Conservation (phyloP, 495 filamentous ascomycete genomes). For the Talaromyces proteolyticus region DNA sequence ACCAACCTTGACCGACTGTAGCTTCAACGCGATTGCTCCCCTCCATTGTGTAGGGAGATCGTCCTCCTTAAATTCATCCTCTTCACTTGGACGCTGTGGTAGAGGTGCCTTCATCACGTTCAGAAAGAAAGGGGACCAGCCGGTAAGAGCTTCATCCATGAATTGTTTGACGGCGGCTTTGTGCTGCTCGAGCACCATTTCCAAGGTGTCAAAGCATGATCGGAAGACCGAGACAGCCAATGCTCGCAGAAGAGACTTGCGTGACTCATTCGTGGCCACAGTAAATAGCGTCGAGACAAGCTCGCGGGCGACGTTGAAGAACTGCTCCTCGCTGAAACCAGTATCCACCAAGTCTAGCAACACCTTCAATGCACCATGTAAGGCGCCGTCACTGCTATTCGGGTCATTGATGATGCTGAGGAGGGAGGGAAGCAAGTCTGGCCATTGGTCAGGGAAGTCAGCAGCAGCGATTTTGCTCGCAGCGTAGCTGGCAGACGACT, state of each 20-base stretch:
- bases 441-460: conserved; percentile 95
- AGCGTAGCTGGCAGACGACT: conserved; percentile 78
- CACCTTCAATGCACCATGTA: conserved; percentile 84
- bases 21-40: conserved; percentile 76
- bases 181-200: conserved; percentile 91
- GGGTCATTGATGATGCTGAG: conserved; percentile 65
- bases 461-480: conserved; percentile 91
- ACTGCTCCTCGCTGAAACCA: conserved; percentile 86
- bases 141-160: conserved; percentile 72
- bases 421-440: conserved; percentile 71
- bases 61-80: conserved; percentile 46
- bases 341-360: conserved; percentile 90
- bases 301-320: conserved; percentile 79
- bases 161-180: conserved; percentile 78
- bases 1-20: conserved; percentile 75
- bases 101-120: conserved; percentile 64
- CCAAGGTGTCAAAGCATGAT: conserved; percentile 86
- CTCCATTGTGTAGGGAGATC: conserved; percentile 54
- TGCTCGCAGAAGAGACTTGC: conserved; percentile 69
- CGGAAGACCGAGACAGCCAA: conserved; percentile 85
- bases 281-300: conserved; percentile 78
- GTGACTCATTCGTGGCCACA: conserved; percentile 67
- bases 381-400: conserved; percentile 62
- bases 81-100: conserved; percentile 53
- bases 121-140: conserved; percentile 84